A percentile compares a stretch with the other conserved stretches of the same genome.
phyloP scores from a whole-genome alignment of 2,329 filamentous ascomycete species.

The Diaporthe citri region DNA sequence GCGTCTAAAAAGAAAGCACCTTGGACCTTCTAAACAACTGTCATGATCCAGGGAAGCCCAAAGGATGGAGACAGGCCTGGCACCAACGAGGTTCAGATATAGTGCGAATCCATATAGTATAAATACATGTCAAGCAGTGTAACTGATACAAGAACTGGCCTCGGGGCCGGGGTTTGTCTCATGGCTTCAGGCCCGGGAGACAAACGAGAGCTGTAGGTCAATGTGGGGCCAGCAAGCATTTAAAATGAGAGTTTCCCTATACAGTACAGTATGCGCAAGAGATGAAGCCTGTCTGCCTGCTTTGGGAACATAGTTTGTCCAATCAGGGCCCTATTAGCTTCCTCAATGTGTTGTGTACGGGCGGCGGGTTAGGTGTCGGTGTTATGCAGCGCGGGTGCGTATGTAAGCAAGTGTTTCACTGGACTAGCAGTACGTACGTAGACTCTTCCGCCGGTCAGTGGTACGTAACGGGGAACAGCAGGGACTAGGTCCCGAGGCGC shows the following conservation, averaged over 20 bases:
- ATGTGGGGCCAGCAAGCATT: background rate
- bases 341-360: background rate
- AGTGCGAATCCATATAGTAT: no score
- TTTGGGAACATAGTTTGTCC: background rate
- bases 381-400: background rate
- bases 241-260: background rate
- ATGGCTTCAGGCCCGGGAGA: background rate
- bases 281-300: background rate
- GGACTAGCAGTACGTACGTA: background rate
- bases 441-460: background rate
- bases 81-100: no score
- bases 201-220: background rate
- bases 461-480: background rate
- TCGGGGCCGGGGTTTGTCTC: background rate
- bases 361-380: constrained; percentile 3
- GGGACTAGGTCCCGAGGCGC: background rate
- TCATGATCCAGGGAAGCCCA: background rate
- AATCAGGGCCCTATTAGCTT: background rate
- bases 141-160: background rate
- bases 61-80: background rate
- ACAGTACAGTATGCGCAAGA: background rate
- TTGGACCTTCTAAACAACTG: background rate
- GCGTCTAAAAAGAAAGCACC: background rate
- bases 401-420: no score
- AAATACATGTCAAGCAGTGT: no score